Base-by-base conservation (phyloP, 805 yeast genomes). In the Diddensiella caesifluorescens region DNA sequence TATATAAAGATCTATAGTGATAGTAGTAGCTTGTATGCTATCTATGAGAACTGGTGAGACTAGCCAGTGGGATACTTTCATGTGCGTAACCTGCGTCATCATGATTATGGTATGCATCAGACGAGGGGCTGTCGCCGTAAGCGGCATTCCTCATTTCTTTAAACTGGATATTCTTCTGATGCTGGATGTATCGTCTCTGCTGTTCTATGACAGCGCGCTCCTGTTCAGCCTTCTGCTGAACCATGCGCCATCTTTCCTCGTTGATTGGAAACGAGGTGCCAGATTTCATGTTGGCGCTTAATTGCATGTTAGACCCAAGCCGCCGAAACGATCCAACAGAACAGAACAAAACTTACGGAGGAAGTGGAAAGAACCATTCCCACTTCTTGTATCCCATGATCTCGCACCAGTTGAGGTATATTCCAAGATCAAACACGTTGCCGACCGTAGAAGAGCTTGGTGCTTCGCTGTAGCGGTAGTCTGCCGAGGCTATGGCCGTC, bases 371-470 rank as follows among this genome's bases (percentile, higher is more conserved):
- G 5, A 80, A 36, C 96, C 96, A 88, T 46, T 79, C 78, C 5
- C 47, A 35, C 74, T 78, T 71, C 1, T 64, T 59, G 2, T 59
- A 46, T 0, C 98, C 98, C 94, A 90, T 82, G 1, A 85, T 74
- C 4, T 72, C 65, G 15, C 56, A 48, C 84, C 88, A 80, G 59
- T 92, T 92, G 4, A 60, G 57, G 23, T 35, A 54, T 35, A 54
- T 48, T 0, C 97, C 96, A 28, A 90, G 56, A 61, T 89, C 86
- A 61, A 79, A 92, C 3, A 86, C 67, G 60, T 90, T 85, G 1
- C 82, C 87, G 4, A 70, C 49, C 5, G 65, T 60, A 38, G 64
- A 57, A 9, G 77, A 61, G 35, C 55, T 63, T 27, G 69, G 80
- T 55, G 67, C 61, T 38, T 57, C 61, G 5, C 72, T 58, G 53